Evolutionary conservation across 306 rosid genomes (phyloP).

Genomic region (Cicer judaicum): DNA sequence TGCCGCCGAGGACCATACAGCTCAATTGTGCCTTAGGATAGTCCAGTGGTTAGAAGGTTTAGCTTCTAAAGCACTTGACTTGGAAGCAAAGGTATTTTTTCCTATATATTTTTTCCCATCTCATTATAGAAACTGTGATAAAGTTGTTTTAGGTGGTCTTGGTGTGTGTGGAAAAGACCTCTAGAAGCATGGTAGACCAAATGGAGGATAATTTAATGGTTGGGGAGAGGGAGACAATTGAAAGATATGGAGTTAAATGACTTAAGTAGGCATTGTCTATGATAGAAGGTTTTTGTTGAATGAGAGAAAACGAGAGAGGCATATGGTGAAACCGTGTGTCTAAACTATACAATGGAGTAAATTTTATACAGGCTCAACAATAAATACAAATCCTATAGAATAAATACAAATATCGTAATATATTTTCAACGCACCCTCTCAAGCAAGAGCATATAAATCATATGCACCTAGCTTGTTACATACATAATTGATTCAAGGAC

Average conservation of each 20-base stretch:
- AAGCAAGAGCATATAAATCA: too few species aligned
- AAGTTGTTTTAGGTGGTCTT: neutral
- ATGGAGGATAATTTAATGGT: neutral
- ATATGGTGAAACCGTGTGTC: neutral
- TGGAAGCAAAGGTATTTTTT: conserved; percentile 81
- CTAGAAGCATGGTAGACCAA: neutral
- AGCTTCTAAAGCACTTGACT: conserved; percentile 92
- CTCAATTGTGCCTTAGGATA: conserved; percentile 88
- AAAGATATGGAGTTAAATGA: conserved; percentile 11
- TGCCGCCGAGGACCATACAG: conserved; percentile 77
- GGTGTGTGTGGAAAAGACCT: neutral
- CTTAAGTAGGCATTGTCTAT: neutral
- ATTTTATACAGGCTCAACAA: neutral
- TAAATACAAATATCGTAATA: too few species aligned
- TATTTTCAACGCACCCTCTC: too few species aligned
- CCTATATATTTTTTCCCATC: conserved; percentile 21
- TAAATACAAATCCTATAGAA: too few species aligned
- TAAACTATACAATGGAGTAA: neutral
- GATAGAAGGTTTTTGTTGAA: neutral
- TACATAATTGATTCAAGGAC: too few species aligned
- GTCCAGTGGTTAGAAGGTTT: conserved; percentile 96
- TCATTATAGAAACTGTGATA: neutral
- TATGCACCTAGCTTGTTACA: too few species aligned
- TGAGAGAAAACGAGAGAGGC: neutral
- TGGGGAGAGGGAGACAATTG: neutral